Percentiles rank a stretch among this genome's conserved stretches.
Conservation (phyloP, 2,329 filamentous ascomycete genomes). For the Ophiosphaerella korrae region DNA sequence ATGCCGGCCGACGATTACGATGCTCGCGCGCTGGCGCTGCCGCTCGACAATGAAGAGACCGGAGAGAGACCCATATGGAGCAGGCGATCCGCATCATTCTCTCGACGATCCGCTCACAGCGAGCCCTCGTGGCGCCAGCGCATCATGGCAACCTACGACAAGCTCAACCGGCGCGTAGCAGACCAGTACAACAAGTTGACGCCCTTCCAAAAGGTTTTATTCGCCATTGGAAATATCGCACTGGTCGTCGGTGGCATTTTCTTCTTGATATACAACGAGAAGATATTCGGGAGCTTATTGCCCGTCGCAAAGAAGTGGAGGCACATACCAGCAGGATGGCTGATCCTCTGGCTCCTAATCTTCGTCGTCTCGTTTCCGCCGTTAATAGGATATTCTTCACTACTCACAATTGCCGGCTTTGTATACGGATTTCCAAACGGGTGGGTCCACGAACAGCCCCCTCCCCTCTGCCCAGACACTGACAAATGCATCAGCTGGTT, state of each 20-base stretch:
- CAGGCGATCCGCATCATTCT: conserved; percentile 48
- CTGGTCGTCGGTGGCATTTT: conserved; percentile 65
- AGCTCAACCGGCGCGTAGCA: conserved; percentile 53
- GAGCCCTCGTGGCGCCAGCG: conserved; percentile 45
- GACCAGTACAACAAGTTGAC: conserved; percentile 62
- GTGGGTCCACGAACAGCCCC: conserved; percentile 54
- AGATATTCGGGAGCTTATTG: conserved; percentile 75
- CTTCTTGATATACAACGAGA: conserved; percentile 77
- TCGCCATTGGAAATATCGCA: conserved; percentile 58
- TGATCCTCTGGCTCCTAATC: conserved; percentile 75
- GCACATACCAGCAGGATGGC: conserved; percentile 70
- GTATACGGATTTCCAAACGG: conserved; percentile 73
- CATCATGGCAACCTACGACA: conserved; percentile 50
- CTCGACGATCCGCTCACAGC: conserved; percentile 46
- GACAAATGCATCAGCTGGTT: conserved; percentile 69
- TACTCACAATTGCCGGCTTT: conserved; percentile 71
- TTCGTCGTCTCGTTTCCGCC: conserved; percentile 84
- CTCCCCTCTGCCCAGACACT: conserved; percentile 36
- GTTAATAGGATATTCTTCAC: conserved; percentile 83
- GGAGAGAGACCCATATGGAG: conserved; percentile 59
- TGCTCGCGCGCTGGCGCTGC: conserved; percentile 59
- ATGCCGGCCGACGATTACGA: conserved; percentile 55
- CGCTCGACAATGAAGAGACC: conserved; percentile 56
- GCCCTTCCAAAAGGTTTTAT: conserved; percentile 65
- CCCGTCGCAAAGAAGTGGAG: conserved; percentile 80